A percentile compares a stretch with the other conserved stretches of the same genome.
These are phyloP conservation scores for Zasmidium angulare DNA, from an alignment of 2,329 filamentous ascomycete genomes.

Conservation along the genomic window DNA sequence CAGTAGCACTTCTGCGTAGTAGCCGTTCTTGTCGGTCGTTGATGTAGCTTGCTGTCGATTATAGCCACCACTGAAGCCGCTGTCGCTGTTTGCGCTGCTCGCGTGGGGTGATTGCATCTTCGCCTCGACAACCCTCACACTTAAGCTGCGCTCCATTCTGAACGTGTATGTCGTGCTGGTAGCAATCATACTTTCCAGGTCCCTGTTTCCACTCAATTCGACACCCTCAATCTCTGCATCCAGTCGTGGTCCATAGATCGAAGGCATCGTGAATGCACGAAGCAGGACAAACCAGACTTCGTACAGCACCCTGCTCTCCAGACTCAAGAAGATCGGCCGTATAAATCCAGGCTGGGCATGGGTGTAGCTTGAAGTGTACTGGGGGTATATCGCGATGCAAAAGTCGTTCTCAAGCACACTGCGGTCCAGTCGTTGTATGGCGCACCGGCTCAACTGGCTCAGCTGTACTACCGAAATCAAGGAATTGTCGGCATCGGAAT, in stretches of 20 bases:
- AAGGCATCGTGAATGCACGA: constrained; percentile 86
- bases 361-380: constrained; percentile 75
- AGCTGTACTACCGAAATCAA: constrained; percentile 82
- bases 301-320: constrained; percentile 86
- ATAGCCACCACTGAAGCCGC: constrained; percentile 28
- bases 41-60: constrained; percentile 11
- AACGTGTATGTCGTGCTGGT: constrained; percentile 59
- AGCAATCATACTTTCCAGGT: constrained; percentile 27
- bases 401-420: constrained; percentile 91
- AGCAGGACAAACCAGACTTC: constrained; percentile 96
- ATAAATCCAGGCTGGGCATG: constrained; percentile 67
- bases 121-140: constrained; percentile 62
- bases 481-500: constrained; percentile 79
- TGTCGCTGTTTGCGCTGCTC: constrained; percentile 8
- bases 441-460: constrained; percentile 82
- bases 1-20: constrained; percentile 75
- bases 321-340: constrained; percentile 82
- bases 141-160: constrained; percentile 62
- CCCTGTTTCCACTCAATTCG: constrained; percentile 16
- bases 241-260: constrained; percentile 69
- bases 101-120: constrained; percentile 48
- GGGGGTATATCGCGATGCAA: constrained; percentile 93
- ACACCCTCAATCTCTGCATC: constrained; percentile 23
- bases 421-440: constrained; percentile 84
- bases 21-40: constrained; percentile 57